Percentiles rank a stretch among this genome's conserved stretches.
These are phyloP conservation scores for Suhomyces wounanorum DNA, from an alignment of 1,139 yeast species.

Conservation along the genomic window DNA sequence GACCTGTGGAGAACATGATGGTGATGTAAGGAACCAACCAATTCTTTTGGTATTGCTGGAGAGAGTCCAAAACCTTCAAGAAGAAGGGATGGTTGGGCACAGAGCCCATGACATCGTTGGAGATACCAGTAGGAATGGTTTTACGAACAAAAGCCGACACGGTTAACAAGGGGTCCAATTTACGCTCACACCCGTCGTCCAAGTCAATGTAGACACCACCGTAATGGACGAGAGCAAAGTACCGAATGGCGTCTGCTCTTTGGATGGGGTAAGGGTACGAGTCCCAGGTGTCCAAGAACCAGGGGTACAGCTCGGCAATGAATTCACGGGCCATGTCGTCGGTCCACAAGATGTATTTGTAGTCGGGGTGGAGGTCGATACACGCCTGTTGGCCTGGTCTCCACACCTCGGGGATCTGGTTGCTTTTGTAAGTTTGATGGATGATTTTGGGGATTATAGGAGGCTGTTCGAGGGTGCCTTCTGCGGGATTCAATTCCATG, in stretches of 20 bases:
- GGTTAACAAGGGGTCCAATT: conserved; percentile 75
- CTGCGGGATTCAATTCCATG: conserved; percentile 56
- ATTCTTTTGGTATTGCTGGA: conserved; percentile 64
- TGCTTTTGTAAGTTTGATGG: conserved; percentile 88
- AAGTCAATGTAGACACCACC: conserved; percentile 92
- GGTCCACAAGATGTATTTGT: conserved; percentile 87
- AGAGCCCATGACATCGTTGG: conserved; percentile 92
- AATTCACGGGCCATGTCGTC: conserved; percentile 81
- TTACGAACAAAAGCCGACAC: conserved; percentile 86
- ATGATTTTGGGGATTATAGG: conserved; percentile 81
- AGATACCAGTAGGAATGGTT: conserved; percentile 87
- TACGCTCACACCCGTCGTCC: conserved; percentile 83
- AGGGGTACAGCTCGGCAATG: conserved; percentile 74
- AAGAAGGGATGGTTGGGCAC: conserved; percentile 88
- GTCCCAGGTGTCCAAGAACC: conserved; percentile 84
- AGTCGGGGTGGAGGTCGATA: conserved; percentile 79
- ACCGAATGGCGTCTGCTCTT: conserved; percentile 91
- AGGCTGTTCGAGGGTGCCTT: conserved; percentile 42
- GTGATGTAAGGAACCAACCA: conserved; percentile 88
- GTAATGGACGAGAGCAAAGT: conserved; percentile 76
- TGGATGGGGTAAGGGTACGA: conserved; percentile 77
- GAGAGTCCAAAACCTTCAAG: conserved; percentile 63
- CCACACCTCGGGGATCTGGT: conserved; percentile 80
- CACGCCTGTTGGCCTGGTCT: conserved; percentile 73
- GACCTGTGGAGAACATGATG: conserved; percentile 94